phyloP scores from a whole-genome alignment of 768 basidiomycete genomes.

The Pleurotus platypus region DNA sequence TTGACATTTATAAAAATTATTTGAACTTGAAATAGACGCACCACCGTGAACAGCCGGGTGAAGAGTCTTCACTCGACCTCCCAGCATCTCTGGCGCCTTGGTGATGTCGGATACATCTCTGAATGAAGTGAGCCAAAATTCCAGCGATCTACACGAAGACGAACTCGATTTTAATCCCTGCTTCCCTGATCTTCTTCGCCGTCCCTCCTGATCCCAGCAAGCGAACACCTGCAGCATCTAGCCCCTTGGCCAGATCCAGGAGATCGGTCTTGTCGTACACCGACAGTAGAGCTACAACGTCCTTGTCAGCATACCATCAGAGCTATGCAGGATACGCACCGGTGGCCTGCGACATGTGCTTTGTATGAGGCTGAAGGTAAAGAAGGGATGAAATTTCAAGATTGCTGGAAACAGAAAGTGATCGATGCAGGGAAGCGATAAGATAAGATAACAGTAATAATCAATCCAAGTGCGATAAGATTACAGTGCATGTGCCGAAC shows the following conservation, averaged over 20 bases:
- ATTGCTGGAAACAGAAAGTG: constrained; percentile 19
- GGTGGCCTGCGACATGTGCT: constrained; percentile 26
- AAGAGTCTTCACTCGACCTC: constrained; percentile 96
- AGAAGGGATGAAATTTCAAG: neutral
- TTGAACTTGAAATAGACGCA: constrained; percentile 26
- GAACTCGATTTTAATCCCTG: constrained; percentile 86
- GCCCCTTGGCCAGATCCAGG: constrained; percentile 83
- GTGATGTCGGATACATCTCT: constrained; percentile 98
- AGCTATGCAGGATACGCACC: constrained; percentile 13
- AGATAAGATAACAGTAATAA: no score
- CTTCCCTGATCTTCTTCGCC: constrained; percentile 94
- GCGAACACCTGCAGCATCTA: constrained; percentile 76
- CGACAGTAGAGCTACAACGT: constrained; percentile 72
- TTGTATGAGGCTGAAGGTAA: neutral
- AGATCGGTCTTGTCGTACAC: constrained; percentile 96
- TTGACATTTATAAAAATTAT: constrained; percentile 7
- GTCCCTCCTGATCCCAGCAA: constrained; percentile 96
- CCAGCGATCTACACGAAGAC: constrained; percentile 25
- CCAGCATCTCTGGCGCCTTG: constrained; percentile 98
- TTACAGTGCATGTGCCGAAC: no score
- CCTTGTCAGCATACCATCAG: neutral
- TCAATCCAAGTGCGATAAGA: no score
- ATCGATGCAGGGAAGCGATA: neutral
- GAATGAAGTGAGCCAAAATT: constrained; percentile 5
- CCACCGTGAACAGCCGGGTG: constrained; percentile 98